Conservation (phyloP, 306 rosid species). For the Senna tora region DNA sequence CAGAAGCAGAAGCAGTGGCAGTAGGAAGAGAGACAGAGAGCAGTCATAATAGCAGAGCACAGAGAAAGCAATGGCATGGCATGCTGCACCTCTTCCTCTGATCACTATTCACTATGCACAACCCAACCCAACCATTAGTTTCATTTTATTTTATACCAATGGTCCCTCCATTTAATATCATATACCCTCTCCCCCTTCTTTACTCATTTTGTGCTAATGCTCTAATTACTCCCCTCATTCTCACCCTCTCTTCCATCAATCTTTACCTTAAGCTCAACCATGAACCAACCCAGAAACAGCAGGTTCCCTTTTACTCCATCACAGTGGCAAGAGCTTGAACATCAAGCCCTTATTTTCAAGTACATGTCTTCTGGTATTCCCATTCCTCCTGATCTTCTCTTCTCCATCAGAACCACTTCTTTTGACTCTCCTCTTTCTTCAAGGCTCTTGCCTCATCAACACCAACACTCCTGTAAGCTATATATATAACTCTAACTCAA, state of each 20-base stretch:
- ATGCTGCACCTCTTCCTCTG: not conserved
- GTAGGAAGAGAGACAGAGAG: slow-evolving; percentile 70
- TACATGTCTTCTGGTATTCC: slow-evolving; percentile 94
- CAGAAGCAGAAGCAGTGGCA: slow-evolving; percentile 65
- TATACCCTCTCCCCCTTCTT: not conserved
- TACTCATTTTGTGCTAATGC: too few relatives aligned
- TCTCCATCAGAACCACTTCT: slow-evolving; percentile 65
- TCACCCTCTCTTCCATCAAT: too few relatives aligned
- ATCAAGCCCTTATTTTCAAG: slow-evolving; percentile 94
- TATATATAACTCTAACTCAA: not conserved
- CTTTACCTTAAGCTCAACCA: too few relatives aligned
- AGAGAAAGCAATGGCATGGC: slow-evolving; percentile 58
- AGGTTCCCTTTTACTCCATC: slow-evolving; percentile 83
- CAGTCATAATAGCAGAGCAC: slow-evolving; percentile 74
- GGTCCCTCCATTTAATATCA: slow-evolving; percentile 53
- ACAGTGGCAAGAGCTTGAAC: slow-evolving; percentile 99
- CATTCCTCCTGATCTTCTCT: slow-evolving; percentile 89
- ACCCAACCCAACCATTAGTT: slow-evolving; percentile 95
- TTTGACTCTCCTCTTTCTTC: slow-evolving; percentile 66
- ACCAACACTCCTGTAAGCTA: slow-evolving; percentile 68
- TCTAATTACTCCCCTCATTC: too few relatives aligned
- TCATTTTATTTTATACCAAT: slow-evolving; percentile 71
- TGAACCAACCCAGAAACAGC: slow-evolving; percentile 65
- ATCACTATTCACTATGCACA: slow-evolving; percentile 58
- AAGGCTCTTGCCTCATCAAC: slow-evolving; percentile 64